Evolutionary conservation across 2,329 filamentous ascomycete species (phyloP), one percentile per base, ranked within the genome.

Genomic region (Cercospora zeae-maydis): DNA sequence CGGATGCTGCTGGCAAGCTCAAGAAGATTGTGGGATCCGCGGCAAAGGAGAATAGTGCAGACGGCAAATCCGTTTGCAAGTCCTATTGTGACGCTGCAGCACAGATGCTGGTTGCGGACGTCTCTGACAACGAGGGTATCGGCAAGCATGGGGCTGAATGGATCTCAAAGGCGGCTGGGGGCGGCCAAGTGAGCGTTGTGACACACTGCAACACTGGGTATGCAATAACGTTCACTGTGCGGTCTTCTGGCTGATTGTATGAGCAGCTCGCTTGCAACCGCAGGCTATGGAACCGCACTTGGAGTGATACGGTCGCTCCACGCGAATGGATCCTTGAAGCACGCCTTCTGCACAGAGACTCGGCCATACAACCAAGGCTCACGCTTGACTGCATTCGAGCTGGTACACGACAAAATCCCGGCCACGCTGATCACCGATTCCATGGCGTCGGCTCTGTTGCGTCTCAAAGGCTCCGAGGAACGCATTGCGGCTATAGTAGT

Each of bases 191-290:
- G 53, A 91, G 91, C n/a, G 88, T 99, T 47, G 79, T 99, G 69
- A 99, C 95, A 10, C 96, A 99, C 78, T 99, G 95, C 82, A 99
- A 99, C 77, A 99, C 95, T 21, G 95, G 95, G 87, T 89, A 81
- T 53, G 55, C 61, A 45, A 16, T 30, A 7, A 39, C 8, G 7
- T 59, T 63, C 59, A 55, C 31, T 4, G 33, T 6, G 24, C 54
- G 9, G 7, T 51, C 47, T 63, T 71, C 77, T 66, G 77, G 59
- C 51, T 61, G 52, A 61, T 33, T 21, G 19, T 34, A 36, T 21
- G 36, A 39, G 19, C 63, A 89, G 88, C 30, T 97, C 93, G 19
- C 87, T 99, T 34, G 95, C 95, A 27, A 99, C 95, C 1, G 96
- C 95, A 14, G 95, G 95, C n/a, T 96, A 98, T 74, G 95, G 95